Base-by-base conservation (phyloP, 106 monocot species). In the Dioscorea alata region DNA sequence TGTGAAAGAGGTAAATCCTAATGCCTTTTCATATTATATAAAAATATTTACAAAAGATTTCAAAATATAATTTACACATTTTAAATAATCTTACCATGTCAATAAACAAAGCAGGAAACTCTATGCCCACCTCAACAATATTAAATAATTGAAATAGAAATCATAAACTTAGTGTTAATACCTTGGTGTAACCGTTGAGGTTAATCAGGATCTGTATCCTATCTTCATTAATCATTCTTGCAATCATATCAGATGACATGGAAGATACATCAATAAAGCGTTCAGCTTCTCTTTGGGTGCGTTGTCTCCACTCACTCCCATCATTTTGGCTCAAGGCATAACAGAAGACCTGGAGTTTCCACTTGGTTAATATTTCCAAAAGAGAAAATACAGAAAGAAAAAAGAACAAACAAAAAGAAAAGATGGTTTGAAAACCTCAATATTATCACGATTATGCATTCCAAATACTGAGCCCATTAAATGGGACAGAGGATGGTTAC, bases 391-490 rank as follows among this genome's bases (percentile, higher is more conserved):
- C 34, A 58, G 75, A 52, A 34, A 6, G 0, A 7, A 67, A 20
- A 13, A 57, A 23, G 1, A 24, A 25, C 8, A 52, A 17, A 15
- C 5, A 28, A 24, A 33, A 61, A 49, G 28, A 68, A 49, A 22
- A 61, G 9, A 48, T 51, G 13, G 53, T 16, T 50, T 52, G 54
- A 75, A 7, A 63, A 97, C 97, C 97, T 97, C 97, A 68, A 97
- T 63, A 72, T 86, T 87, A 58, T 87, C 81, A 21, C 76, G 56
- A 59, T 97, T 85, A 72, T 97, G 97, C 86, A 97, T 86, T 23
- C 97, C 97, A 83, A 97, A 97, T 8, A 97, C 89, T 23, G 97
- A 97, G 19, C 97, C 97, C 97, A 97, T 97, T 33, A 97, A 83
- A 75, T 97, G 97, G 0, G 92, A 97, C 13, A 97, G 76, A 42